Evolutionary conservation across 129 eudicot species (phyloP), one percentile per base, ranked within the genome.

Genomic region (Cynara cardunculus): DNA sequence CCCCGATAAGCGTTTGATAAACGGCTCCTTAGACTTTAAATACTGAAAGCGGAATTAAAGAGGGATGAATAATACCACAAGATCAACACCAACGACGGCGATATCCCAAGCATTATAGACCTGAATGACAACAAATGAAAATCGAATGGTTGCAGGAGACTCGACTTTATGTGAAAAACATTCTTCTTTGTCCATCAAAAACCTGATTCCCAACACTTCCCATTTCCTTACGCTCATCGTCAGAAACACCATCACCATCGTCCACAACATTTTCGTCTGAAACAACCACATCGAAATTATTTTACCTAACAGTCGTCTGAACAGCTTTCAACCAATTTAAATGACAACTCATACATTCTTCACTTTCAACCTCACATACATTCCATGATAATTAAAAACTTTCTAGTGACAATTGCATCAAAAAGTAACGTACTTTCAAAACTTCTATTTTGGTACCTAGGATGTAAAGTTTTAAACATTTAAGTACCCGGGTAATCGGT

Each of bases 41-140:
- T 27, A 6, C 0, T 31, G 1, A 7, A 64, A 4, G 12, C 10
- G 13, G 41, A 59, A 80, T 3, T 0, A 35, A 80, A 12, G 24
- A 14, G 6, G n/a, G 27, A 79, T 16, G 69, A 32, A 74, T 90
- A 56, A 56, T 56, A 56, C 97, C 92, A 90, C 93, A 85, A 95
- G 90, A 85, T 95, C 99, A 76, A 89, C 93, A 32, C 99, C 99
- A 11, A 85, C 93, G 25, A 86, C 90, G 72, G 69, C 85, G 83
- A 83, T 83, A 73, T 90, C 92, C 97, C 97, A 95, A 25, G 88
- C 80, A 4, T 91, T 90, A 69, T 95, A 94, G 21, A 89, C 88
- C 84, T 92, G 92, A 72, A 92, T 91, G 5, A 95, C 99, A 61
- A 95, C 97, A 82, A 95, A 92, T 4, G 99, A 90, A 28, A 78